Conservation (phyloP, 352 stramenopile species). For the Aphanomyces astaci region DNA sequence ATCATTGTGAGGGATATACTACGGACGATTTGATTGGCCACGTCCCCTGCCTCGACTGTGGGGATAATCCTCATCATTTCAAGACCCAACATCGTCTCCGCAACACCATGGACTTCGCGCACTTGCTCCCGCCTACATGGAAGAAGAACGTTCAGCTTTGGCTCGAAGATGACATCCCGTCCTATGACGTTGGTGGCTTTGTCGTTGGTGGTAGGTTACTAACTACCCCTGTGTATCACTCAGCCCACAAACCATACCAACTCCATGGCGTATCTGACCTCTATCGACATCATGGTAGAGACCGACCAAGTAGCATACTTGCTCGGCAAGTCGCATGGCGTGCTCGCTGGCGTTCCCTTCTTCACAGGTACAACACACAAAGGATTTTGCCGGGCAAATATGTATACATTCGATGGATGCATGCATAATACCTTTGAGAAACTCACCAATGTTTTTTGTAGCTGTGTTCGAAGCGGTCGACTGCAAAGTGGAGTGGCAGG, state of each 20-base stretch:
- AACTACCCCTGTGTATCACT: too few species aligned
- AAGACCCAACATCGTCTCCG: too few species aligned
- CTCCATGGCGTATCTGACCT: slow-evolving; percentile 17
- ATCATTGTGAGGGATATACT: too few species aligned
- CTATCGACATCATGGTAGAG: slow-evolving; percentile 31
- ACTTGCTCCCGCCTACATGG: slow-evolving; percentile 68
- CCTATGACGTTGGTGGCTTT: slow-evolving; percentile 96
- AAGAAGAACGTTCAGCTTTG: slow-evolving; percentile 88
- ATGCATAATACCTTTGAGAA: too few species aligned
- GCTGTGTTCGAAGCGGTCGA: slow-evolving; percentile 88
- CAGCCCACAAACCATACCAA: too few species aligned
- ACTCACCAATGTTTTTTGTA: slow-evolving; percentile 23
- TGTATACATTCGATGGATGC: too few species aligned
- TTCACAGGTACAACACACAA: slow-evolving; percentile 63
- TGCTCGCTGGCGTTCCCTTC: slow-evolving; percentile 94
- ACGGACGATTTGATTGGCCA: neutral
- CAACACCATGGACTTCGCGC: slow-evolving; percentile 33
- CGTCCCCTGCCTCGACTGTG: neutral
- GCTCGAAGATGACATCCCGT: slow-evolving; percentile 95
- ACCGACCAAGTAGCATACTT: slow-evolving; percentile 73
- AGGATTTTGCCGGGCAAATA: too few species aligned
- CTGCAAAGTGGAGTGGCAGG: slow-evolving; percentile 89
- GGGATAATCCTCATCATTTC: too few species aligned
- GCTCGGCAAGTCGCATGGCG: slow-evolving; percentile 90
- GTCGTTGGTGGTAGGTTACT: slow-evolving; percentile 85